A percentile compares a stretch with the other conserved stretches of the same genome.
Conservation (phyloP, 768 basidiomycete genomes). For the Suillus weaverae region DNA sequence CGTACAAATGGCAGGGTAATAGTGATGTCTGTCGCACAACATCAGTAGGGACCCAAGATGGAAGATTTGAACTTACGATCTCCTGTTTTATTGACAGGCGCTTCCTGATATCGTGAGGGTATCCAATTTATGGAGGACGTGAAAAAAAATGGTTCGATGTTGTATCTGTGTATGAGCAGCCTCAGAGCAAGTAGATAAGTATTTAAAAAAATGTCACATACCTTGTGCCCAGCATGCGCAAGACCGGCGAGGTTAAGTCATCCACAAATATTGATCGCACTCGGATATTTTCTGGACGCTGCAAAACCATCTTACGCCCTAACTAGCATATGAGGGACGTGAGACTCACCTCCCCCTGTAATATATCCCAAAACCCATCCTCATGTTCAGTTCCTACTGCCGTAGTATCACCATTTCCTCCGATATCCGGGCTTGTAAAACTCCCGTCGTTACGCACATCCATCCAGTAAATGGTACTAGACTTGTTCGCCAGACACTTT, state of each 20-base stretch:
- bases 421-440: conserved; percentile 8
- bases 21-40: conserved; percentile 47
- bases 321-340: neutral
- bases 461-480: conserved; percentile 25
- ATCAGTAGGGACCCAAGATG: neutral
- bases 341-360: conserved; percentile 34
- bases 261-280: conserved; percentile 52
- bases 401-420: neutral
- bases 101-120: conserved; percentile 63
- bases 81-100: conserved; percentile 35
- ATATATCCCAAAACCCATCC: conserved; percentile 36
- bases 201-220: conserved; percentile 25
- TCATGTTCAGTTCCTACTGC: conserved; percentile 16
- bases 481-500: conserved; percentile 14
- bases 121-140: conserved; percentile 67
- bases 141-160: conserved; percentile 65
- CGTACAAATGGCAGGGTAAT: conserved; percentile 55
- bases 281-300: conserved; percentile 39
- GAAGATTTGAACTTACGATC: conserved; percentile 48
- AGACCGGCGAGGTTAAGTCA: conserved; percentile 47
- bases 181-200: neutral
- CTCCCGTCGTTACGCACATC: conserved; percentile 18
- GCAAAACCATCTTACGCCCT: conserved; percentile 17
- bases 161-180: conserved; percentile 35
- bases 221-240: conserved; percentile 60